phyloP scores from a whole-genome alignment of 495 filamentous ascomycete genomes.

The Apodospora peruviana region DNA sequence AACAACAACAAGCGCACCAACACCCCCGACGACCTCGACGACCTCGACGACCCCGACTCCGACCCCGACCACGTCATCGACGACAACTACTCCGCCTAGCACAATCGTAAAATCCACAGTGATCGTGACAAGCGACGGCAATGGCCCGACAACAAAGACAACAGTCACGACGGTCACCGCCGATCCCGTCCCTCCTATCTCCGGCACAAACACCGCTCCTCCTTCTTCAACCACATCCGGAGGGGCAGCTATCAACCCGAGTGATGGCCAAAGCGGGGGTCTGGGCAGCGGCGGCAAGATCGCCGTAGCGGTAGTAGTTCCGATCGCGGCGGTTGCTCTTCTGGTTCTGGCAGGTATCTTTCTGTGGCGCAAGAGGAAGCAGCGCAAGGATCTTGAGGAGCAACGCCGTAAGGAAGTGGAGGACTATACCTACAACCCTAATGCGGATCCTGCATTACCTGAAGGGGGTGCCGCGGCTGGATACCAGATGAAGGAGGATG shows the following conservation, averaged over 20 bases:
- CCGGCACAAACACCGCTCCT: constrained; percentile 8
- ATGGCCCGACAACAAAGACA: constrained; percentile 14
- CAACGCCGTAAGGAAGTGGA: constrained; percentile 89
- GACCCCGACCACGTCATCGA: constrained; percentile 17
- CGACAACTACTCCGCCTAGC: constrained; percentile 2
- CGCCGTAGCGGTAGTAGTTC: constrained; percentile 89
- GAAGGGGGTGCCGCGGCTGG: constrained; percentile 51
- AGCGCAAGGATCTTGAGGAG: constrained; percentile 78
- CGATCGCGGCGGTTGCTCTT: constrained; percentile 81
- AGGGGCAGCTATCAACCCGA: constrained; percentile 25
- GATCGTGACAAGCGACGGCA: constrained; percentile 7
- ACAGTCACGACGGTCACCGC: constrained; percentile 22
- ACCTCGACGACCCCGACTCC: constrained; percentile 14
- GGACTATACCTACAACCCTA: constrained; percentile 94
- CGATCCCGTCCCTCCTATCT: neutral
- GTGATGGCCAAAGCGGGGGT: constrained; percentile 24
- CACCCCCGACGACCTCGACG: constrained; percentile 9
- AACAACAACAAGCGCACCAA: constrained; percentile 6
- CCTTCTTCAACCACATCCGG: constrained; percentile 18
- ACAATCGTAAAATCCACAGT: constrained; percentile 4
- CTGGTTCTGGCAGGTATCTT: constrained; percentile 71
- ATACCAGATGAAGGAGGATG: constrained; percentile 66
- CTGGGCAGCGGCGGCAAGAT: constrained; percentile 55
- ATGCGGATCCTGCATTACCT: constrained; percentile 80
- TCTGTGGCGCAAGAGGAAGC: constrained; percentile 82